Base-by-base conservation (phyloP, 176 grass and related monocot species). In the Guadua angustifolia region DNA sequence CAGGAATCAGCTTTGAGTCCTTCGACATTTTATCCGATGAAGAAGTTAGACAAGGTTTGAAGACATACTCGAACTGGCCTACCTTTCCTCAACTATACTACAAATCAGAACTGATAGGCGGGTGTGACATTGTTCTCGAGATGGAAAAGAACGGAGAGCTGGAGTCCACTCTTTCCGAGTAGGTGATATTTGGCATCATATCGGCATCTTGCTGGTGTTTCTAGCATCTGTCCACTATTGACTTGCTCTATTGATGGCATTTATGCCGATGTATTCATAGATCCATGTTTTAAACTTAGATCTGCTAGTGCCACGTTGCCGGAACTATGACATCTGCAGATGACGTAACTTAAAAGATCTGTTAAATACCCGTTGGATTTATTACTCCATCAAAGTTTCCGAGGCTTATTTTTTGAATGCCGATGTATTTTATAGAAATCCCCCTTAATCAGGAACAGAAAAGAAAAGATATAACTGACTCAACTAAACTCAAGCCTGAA, bases 31-130 rank as follows among this genome's bases (percentile, higher is more conserved):
- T 96, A 53, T 85, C 89, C 2, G 77, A 99, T 4, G 97, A 99
- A 17, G 93, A 92, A 45, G 89, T 99, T 29, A 87, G 97, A 39
- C 93, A 99, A 80, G 93, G 93, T 38, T 76, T 99, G 74, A 99
- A 99, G 88, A 83, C 89, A 18, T 95, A 87, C 83, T 92, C 93
- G 6, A 99, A 95, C 63, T 99, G 97, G 97, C 97, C 97, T 32
- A 99, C 97, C 4, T 99, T 88, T 36, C 97, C 97, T 39, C 97
- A 99, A 59, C 83, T 99, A n/a, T 99, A 99, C 81, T 96, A 90
- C 86, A 99, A 92, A 80, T 92, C 91, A 21, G 97, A 99, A 76
- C 81, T 99, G 32, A 89, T 99, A 49, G 97, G 97, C 6, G 97
- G 97, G 4, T 99, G 91, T 40, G 97, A 99, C 60, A 99, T 99